These are phyloP conservation scores for Fusarium sp. DNA, from an alignment of 2,329 filamentous ascomycete species.

Conservation along the genomic window DNA sequence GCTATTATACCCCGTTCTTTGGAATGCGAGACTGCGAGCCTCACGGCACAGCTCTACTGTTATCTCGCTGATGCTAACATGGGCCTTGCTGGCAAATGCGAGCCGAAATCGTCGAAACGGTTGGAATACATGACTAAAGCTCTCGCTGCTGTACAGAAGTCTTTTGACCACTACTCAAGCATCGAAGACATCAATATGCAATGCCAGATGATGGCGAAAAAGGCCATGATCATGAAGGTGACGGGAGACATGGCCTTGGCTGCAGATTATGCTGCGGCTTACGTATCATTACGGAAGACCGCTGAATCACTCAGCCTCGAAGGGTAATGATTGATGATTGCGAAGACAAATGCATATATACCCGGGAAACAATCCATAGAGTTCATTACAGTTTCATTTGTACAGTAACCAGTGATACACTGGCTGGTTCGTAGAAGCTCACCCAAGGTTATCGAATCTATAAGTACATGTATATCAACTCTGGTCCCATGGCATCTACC, in stretches of 20 bases:
- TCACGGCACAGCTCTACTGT: slow-evolving; percentile 76
- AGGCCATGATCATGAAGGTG: slow-evolving; percentile 79
- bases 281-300: slow-evolving; percentile 66
- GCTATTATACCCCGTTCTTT: slow-evolving; percentile 81
- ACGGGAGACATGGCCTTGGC: slow-evolving; percentile 72
- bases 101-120: slow-evolving; percentile 57
- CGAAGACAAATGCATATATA: background rate
- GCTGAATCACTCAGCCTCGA: slow-evolving; percentile 49
- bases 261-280: slow-evolving; percentile 75
- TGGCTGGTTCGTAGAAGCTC: background rate
- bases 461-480: slow-evolving; percentile 14
- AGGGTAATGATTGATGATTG: slow-evolving; percentile 19
- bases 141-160: slow-evolving; percentile 70
- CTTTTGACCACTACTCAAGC: slow-evolving; percentile 72
- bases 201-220: slow-evolving; percentile 85
- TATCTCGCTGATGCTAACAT: slow-evolving; percentile 81
- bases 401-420: slow-evolving; percentile 15
- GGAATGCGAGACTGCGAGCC: slow-evolving; percentile 73
- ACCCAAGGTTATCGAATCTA: slow-evolving; percentile 13
- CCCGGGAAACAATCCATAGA: background rate
- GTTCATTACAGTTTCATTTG: slow-evolving; percentile 32
- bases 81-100: slow-evolving; percentile 74
- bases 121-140: slow-evolving; percentile 70
- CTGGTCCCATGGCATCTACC: slow-evolving; percentile 43
- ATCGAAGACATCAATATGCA: slow-evolving; percentile 75